Percentiles rank a stretch among this genome's conserved stretches.
Evolutionary conservation across 2,329 filamentous ascomycete genomes (phyloP).

Genomic region (Pseudogymnoascus sp.): DNA sequence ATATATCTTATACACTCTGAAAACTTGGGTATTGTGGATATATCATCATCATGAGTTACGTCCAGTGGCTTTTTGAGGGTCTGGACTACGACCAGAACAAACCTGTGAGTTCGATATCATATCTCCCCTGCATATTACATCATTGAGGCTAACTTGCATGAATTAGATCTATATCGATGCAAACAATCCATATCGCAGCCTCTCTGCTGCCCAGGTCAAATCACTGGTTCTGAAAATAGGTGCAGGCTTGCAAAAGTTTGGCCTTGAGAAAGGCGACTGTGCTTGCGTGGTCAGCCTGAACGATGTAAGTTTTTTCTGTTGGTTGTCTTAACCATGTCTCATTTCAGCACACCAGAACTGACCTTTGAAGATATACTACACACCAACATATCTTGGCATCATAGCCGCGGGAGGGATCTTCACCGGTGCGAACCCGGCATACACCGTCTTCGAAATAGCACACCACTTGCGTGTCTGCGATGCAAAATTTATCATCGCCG

Average conservation of each 20-base stretch:
- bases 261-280: slow-evolving; percentile 24
- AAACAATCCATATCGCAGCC: slow-evolving; percentile 11
- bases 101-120: not conserved
- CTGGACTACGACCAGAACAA: slow-evolving; percentile 1
- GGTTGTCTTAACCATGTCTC: not conserved
- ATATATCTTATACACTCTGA: not conserved
- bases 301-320: slow-evolving; percentile 19
- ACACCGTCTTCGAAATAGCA: slow-evolving; percentile 23
- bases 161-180: slow-evolving; percentile 6
- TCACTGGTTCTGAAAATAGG: slow-evolving; percentile 22
- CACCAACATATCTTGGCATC: slow-evolving; percentile 21
- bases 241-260: slow-evolving; percentile 23
- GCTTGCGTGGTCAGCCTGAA: slow-evolving; percentile 27
- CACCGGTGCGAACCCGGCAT: slow-evolving; percentile 24
- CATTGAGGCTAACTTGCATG: not conserved
- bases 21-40: not conserved
- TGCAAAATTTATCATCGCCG: slow-evolving; percentile 23
- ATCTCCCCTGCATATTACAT: not conserved
- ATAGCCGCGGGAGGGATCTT: slow-evolving; percentile 25
- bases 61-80: not conserved
- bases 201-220: slow-evolving; percentile 23
- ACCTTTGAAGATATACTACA: slow-evolving; percentile 19
- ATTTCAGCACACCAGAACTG: not conserved
- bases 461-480: slow-evolving; percentile 25
- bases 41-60: not conserved